Evolutionary conservation across 2,329 filamentous ascomycete genomes (phyloP), one percentile per base, ranked within the genome.

Genomic region (Penicillium palitans): DNA sequence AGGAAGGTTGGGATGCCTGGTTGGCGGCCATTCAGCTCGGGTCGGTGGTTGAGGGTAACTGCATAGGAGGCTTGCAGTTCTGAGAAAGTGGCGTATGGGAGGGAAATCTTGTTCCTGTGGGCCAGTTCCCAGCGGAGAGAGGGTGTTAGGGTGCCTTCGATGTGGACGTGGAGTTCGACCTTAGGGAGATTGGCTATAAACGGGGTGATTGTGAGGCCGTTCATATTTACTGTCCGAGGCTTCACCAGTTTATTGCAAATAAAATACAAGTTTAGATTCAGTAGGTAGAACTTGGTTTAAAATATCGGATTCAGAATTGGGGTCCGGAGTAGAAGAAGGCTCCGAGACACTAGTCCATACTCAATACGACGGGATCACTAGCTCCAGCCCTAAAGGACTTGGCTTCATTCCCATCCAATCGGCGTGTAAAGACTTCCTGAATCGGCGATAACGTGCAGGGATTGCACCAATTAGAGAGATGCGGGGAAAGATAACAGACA

Each of bases 121-220:
- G 78, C 70, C 10, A 80, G 69, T 29, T 72, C 72, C 77, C 77
- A 80, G 52, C 74, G 71, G 2, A 80, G 67, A 19, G 71, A 64
- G 0, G 78, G 75, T 1, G 70, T 74, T n/a, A 80, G 65, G 2
- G 76, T 79, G 7, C 79, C 79, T 69, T 81, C 79, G 50, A 81
- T 78, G 65, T 81, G 78, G 24, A 81, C 57, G 61, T 81, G 79
- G 7, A 80, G 76, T 61, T 81, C 79, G 25, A 79, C 74, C 54
- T 80, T 80, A 6, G 79, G 78, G 1, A 80, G 65, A 2, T 61
- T 50, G 1, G 65, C 58, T 39, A 78, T 73, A 57, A 76, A 77
- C 15, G 76, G 57, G 15, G 55, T 55, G 51, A 68, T 64, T 24
- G 52, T 19, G 6, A 67, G 60, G 19, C 62, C 62, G 42, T 68